These are phyloP conservation scores for Eimeria nieschulzi DNA, from an alignment of 169 alveolate genomes.

Conservation along the genomic window DNA sequence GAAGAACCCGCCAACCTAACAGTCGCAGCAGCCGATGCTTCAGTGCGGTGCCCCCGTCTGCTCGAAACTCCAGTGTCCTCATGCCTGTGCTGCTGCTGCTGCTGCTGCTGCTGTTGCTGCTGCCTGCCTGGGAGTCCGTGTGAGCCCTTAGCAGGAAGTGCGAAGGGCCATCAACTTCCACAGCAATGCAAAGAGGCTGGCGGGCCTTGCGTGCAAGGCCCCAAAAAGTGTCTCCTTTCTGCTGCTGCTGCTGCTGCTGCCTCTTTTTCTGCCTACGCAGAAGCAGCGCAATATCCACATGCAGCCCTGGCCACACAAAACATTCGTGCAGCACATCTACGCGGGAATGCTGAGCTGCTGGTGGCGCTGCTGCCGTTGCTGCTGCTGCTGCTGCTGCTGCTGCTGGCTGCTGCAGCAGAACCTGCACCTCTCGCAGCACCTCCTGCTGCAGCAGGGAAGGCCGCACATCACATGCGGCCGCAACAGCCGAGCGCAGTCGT, in stretches of 20 bases:
- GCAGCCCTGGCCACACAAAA: constrained; percentile 7
- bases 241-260: neutral
- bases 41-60: constrained; percentile 51
- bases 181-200: constrained; percentile 36
- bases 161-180: constrained; percentile 51
- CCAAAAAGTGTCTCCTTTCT: no score
- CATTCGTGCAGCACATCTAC: constrained; percentile 24
- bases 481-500: neutral
- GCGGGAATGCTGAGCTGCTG: neutral
- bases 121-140: neutral
- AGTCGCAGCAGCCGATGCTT: constrained; percentile 59
- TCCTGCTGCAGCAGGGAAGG: constrained; percentile 55
- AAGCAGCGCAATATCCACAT: constrained; percentile 30
- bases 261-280: neutral
- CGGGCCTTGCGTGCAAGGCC: neutral
- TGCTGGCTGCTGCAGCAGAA: constrained; percentile 1
- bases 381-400: neutral
- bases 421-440: constrained; percentile 32
- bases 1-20: constrained; percentile 10
- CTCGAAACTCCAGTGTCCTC: neutral
- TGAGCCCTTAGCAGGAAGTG: constrained; percentile 34
- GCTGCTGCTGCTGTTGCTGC: constrained; percentile 27
- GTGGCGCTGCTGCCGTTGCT: constrained; percentile 21
- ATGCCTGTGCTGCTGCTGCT: neutral
- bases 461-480: neutral